phyloP scores from a whole-genome alignment of 805 yeast genomes.

The Cyberlindnera americana region DNA sequence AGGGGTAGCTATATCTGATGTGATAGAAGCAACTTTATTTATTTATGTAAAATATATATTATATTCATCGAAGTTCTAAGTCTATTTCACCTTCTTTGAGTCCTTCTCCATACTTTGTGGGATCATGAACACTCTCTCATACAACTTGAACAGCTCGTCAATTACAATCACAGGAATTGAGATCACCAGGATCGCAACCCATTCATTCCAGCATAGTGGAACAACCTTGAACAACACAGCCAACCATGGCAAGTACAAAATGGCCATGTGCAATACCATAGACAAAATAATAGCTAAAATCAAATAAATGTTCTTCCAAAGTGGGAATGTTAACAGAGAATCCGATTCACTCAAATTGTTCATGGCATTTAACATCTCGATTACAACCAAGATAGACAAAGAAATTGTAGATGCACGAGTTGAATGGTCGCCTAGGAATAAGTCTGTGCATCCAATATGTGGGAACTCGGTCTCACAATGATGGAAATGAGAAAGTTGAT shows the following conservation, averaged over 20 bases:
- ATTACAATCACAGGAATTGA: constrained; percentile 35
- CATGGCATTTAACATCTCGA: constrained; percentile 41
- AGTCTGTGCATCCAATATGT: constrained; percentile 31
- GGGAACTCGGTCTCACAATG: constrained; percentile 30
- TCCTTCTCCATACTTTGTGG: constrained; percentile 5
- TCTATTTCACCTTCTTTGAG: constrained; percentile 4
- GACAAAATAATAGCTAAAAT: constrained; percentile 36
- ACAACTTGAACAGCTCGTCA: constrained; percentile 36
- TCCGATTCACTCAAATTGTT: constrained; percentile 38
- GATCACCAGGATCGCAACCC: constrained; percentile 34
- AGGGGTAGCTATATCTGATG: too few species aligned
- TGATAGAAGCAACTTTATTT: too few species aligned
- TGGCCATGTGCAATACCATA: constrained; percentile 31
- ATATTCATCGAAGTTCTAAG: neutral
- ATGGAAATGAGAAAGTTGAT: constrained; percentile 35
- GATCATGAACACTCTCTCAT: constrained; percentile 28
- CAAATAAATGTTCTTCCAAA: constrained; percentile 36
- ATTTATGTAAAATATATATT: too few species aligned
- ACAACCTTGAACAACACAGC: constrained; percentile 32
- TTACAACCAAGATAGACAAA: constrained; percentile 36
- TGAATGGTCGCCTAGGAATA: constrained; percentile 29
- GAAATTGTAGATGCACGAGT: constrained; percentile 37
- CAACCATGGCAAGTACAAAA: constrained; percentile 34
- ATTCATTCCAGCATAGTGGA: constrained; percentile 32
- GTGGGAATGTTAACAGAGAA: constrained; percentile 34